Evolutionary conservation across 2,329 filamentous ascomycete species (phyloP), one percentile per base, ranked within the genome.

Genomic region (Curvularia sp.): DNA sequence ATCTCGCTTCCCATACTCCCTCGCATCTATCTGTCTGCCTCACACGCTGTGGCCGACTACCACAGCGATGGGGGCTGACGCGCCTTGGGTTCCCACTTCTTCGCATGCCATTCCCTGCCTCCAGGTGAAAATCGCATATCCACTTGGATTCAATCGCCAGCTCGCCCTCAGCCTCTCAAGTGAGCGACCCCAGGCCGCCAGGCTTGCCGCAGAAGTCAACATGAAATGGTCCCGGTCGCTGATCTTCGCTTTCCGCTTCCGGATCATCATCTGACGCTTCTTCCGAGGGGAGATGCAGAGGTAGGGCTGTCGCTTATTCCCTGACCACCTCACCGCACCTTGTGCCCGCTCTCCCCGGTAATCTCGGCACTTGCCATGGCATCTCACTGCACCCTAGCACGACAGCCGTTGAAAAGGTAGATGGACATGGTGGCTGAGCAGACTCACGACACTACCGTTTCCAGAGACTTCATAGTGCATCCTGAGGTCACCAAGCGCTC

Each of bases 381-480:
- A 61, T 70, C 60, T 65, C 66, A 71, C 71, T 55, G 59, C 63
- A 65, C 59, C 65, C 55, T 62, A 45, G 68, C 70, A 75, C 72
- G 63, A 56, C 73, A 75, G 74, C 72, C 73, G 71, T 76, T 76
- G 71, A 58, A 27, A 68, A 64, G 43, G 60, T 58, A 69, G 60
- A 72, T 69, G 59, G 61, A 72, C 65, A 74, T 74, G 70, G 74
- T 75, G 73, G 74, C 74, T 71, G 72, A 65, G 66, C 61, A 62
- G 61, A 55, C 55, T 62, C 64, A 67, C 67, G 65, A 71, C 52
- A 67, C 66, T 59, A 66, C 62, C 45, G 59, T 65, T 67, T 47
- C 48, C 66, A 65, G 50, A 57, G 62, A 66, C 49, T 47, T 55
- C 59, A 64, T 68, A 66, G 59, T 59, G 56, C 66, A 60, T 69